A percentile compares a stretch with the other conserved stretches of the same genome.
phyloP scores from a whole-genome alignment of 2,329 filamentous ascomycete genomes.

The Phaeosphaeriaceae sp. region DNA sequence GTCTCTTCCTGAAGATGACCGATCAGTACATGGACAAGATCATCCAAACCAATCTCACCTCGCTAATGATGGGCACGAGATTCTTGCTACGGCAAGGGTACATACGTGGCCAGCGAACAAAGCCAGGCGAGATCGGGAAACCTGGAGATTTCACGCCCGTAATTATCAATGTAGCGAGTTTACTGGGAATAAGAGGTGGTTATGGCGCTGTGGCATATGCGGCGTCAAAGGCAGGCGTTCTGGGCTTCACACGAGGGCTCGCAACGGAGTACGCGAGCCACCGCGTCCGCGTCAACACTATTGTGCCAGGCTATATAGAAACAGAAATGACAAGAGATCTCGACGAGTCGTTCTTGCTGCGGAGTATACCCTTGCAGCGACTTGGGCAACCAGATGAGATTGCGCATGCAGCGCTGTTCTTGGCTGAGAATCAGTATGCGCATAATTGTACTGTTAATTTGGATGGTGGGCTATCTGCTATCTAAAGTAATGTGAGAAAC shows the following conservation, averaged over 20 bases:
- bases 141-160: conserved; percentile 39
- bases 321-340: conserved; percentile 74
- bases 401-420: conserved; percentile 80
- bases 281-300: conserved; percentile 76
- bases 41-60: conserved; percentile 73
- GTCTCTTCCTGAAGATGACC: conserved; percentile 64
- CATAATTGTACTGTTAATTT: conserved; percentile 88
- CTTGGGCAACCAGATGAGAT: conserved; percentile 74
- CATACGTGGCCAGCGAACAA: conserved; percentile 3
- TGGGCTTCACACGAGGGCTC: conserved; percentile 73
- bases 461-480: conserved; percentile 80
- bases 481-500: conserved; percentile 22
- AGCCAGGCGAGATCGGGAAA: too few species aligned
- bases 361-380: conserved; percentile 68
- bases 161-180: conserved; percentile 82
- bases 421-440: conserved; percentile 78
- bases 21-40: conserved; percentile 61
- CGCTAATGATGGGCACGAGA: conserved; percentile 68
- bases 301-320: conserved; percentile 82
- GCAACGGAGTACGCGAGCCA: conserved; percentile 66
- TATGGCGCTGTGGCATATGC: conserved; percentile 76
- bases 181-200: conserved; percentile 73
- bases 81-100: conserved; percentile 51
- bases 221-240: conserved; percentile 79
- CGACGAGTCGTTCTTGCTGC: conserved; percentile 39